Evolutionary conservation across 1,284 basidiomycete genomes (phyloP).

Genomic region (Ceratobasidium sp.): DNA sequence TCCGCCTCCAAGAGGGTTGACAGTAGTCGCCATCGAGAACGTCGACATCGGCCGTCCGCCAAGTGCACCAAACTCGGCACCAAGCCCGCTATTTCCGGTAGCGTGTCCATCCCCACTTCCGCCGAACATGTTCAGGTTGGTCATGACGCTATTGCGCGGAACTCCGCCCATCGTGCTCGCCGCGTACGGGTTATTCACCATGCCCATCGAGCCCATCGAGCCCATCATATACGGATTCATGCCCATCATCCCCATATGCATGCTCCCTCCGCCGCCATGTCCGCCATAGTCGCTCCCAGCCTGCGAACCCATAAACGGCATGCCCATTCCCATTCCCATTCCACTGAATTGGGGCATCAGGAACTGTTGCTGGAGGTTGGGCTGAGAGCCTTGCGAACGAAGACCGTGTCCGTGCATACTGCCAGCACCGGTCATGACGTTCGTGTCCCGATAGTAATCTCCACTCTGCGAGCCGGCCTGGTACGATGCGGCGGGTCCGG

Average conservation of each 20-base stretch:
- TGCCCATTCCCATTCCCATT: slow-evolving; percentile 61
- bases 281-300: slow-evolving; percentile 51
- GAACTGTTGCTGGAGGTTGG: slow-evolving; percentile 70
- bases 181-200: slow-evolving; percentile 46
- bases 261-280: slow-evolving; percentile 46
- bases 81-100: slow-evolving; percentile 24
- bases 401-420: slow-evolving; percentile 44
- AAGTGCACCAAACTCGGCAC: slow-evolving; percentile 58
- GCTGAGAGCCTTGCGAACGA: slow-evolving; percentile 38
- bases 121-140: slow-evolving; percentile 72
- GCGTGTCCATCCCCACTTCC: slow-evolving; percentile 55
- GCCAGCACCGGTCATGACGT: slow-evolving; percentile 61
- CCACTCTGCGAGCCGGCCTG: slow-evolving; percentile 77
- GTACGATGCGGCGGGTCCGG: slow-evolving; percentile 63
- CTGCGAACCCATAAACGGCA: slow-evolving; percentile 50
- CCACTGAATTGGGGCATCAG: slow-evolving; percentile 72
- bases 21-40: slow-evolving; percentile 84
- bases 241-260: slow-evolving; percentile 49
- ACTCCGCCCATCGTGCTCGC: slow-evolving; percentile 52
- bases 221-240: slow-evolving; percentile 46
- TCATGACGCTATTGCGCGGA: slow-evolving; percentile 74
- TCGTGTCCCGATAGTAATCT: slow-evolving; percentile 87
- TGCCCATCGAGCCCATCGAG: slow-evolving; percentile 47
- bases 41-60: slow-evolving; percentile 76
- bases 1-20: slow-evolving; percentile 75